Evolutionary conservation across 345 rosid genomes (phyloP).

Genomic region (Heritiera littoralis): DNA sequence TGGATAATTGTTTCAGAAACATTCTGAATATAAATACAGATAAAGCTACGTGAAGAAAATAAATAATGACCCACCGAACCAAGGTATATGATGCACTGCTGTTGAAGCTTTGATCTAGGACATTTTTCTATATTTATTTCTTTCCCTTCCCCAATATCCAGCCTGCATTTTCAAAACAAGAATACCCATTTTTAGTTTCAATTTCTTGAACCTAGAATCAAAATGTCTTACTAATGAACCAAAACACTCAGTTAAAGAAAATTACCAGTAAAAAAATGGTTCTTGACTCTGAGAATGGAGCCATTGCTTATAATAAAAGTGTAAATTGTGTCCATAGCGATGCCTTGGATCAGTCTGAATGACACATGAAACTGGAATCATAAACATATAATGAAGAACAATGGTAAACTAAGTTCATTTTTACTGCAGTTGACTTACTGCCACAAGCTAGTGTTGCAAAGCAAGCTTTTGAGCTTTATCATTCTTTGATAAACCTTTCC

Average conservation of each 20-base stretch:
- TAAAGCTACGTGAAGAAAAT: conserved; percentile 19
- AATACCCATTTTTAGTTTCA: conserved; percentile 14
- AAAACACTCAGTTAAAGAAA: conserved; percentile 17
- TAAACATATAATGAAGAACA: conserved; percentile 27
- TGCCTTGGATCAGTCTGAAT: conserved; percentile 91
- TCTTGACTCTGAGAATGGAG: conserved; percentile 79
- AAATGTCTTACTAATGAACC: not conserved
- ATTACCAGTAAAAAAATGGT: conserved; percentile 98
- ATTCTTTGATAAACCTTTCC: conserved; percentile 93
- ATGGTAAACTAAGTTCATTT: not conserved
- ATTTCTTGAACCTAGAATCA: conserved; percentile 12
- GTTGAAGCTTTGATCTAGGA: conserved; percentile 72
- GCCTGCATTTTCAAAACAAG: conserved; percentile 49
- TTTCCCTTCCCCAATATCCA: conserved; percentile 94
- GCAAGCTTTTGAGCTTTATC: conserved; percentile 90
- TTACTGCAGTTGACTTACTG: conserved; percentile 54
- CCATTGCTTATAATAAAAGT: conserved; percentile 80
- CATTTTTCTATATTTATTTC: conserved; percentile 81
- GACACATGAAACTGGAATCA: conserved; percentile 9
- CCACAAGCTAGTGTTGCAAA: conserved; percentile 98
- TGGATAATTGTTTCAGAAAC: conserved; percentile 4
- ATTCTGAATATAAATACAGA: conserved; percentile 19
- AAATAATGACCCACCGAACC: conserved; percentile 31
- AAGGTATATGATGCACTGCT: conserved; percentile 92
- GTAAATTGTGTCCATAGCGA: conserved; percentile 92